These are phyloP conservation scores for Globisporangium camurandrum DNA, from an alignment of 352 stramenopile species.

Conservation along the genomic window DNA sequence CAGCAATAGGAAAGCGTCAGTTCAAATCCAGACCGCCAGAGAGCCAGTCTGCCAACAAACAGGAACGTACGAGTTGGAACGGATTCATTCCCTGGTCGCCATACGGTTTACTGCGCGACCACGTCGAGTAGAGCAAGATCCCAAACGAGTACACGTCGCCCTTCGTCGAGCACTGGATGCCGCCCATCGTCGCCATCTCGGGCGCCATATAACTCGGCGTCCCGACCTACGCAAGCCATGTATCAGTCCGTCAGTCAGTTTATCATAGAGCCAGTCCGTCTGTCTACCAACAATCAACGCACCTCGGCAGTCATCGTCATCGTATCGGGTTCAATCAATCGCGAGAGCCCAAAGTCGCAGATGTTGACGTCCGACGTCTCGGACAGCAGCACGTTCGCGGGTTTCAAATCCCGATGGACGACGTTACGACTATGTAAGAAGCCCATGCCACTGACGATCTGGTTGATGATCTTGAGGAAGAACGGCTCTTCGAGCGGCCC, in stretches of 20 bases:
- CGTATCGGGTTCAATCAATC: conserved; percentile 77
- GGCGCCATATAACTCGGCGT: conserved; percentile 88
- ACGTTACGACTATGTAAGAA: conserved; percentile 88
- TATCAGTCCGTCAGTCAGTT: not conserved
- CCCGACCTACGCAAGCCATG: conserved; percentile 33
- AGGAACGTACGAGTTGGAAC: conserved; percentile 70
- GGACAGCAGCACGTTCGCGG: conserved; percentile 91
- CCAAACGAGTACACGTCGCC: conserved; percentile 84
- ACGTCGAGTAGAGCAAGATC: conserved; percentile 84
- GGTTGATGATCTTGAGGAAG: conserved; percentile 83
- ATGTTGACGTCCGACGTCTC: conserved; percentile 90
- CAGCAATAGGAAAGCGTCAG: not conserved
- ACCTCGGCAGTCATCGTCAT: conserved; percentile 83
- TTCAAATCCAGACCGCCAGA: not conserved
- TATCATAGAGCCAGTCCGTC: not conserved
- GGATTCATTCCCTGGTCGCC: conserved; percentile 87
- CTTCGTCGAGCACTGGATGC: conserved; percentile 83
- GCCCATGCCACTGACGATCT: conserved; percentile 86
- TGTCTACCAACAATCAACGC: not conserved
- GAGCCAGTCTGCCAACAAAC: not conserved
- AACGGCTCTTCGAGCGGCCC: conserved; percentile 58
- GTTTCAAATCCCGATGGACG: conserved; percentile 89
- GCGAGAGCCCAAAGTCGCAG: conserved; percentile 91
- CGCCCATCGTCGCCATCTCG: conserved; percentile 88
- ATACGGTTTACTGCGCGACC: conserved; percentile 83